phyloP scores from a whole-genome alignment of 305 asterid genomes.

The Fraxinus baroniana region DNA sequence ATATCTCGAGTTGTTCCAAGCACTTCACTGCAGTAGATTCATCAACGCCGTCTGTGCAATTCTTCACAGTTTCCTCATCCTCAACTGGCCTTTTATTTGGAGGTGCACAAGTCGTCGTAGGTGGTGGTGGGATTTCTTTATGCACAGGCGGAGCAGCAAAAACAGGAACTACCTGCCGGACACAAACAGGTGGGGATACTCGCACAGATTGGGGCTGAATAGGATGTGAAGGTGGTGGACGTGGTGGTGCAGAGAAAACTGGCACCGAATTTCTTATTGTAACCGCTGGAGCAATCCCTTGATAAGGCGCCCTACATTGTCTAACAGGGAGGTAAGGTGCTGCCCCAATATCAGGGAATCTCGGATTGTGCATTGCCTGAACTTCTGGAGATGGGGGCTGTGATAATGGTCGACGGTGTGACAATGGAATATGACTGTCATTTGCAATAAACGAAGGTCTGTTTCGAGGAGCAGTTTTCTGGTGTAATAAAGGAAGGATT shows the following conservation, averaged over 20 bases:
- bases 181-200: conserved; percentile 46
- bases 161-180: conserved; percentile 55
- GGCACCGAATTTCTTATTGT: conserved; percentile 63
- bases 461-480: conserved; percentile 30
- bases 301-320: conserved; percentile 45
- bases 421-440: conserved; percentile 28
- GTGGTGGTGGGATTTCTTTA: conserved; percentile 22
- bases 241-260: conserved; percentile 69
- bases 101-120: conserved; percentile 23
- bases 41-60: conserved; percentile 34
- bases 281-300: conserved; percentile 59
- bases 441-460: conserved; percentile 31
- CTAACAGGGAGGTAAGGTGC: conserved; percentile 43
- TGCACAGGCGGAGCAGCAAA: conserved; percentile 35
- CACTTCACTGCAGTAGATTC: conserved; percentile 62
- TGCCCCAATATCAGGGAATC: conserved; percentile 35
- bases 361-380: conserved; percentile 25
- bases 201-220: conserved; percentile 35
- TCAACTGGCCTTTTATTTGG: conserved; percentile 24
- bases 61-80: conserved; percentile 27
- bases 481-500: conserved; percentile 65
- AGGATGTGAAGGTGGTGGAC: conserved; percentile 32
- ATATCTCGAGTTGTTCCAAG: conserved; percentile 73
- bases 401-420: conserved; percentile 30
- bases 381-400: conserved; percentile 37